Percentiles rank a stretch among this genome's conserved stretches.
Conservation (phyloP, 2,329 filamentous ascomycete genomes). For the Alternaria consortialis region DNA sequence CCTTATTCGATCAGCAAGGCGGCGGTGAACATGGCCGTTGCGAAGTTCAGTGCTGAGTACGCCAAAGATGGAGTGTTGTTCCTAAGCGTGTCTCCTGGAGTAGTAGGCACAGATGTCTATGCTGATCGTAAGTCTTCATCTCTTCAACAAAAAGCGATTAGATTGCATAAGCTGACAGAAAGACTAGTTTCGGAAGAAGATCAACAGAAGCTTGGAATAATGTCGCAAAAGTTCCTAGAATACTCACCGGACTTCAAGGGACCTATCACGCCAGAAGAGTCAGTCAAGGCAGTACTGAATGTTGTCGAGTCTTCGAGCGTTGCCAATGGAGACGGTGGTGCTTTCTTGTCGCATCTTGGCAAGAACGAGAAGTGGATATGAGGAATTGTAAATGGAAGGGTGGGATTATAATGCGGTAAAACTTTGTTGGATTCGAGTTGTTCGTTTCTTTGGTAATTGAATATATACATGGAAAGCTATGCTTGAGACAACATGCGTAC, state of each 20-base stretch:
- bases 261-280: slow-evolving; percentile 15
- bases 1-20: slow-evolving; percentile 54
- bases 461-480: neutral
- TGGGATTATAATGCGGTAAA: neutral
- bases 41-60: slow-evolving; percentile 53
- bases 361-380: slow-evolving; percentile 24
- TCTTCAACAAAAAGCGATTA: neutral
- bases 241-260: slow-evolving; percentile 30
- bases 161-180: neutral
- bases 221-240: slow-evolving; percentile 3
- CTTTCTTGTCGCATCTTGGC: slow-evolving; percentile 28
- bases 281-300: slow-evolving; percentile 16
- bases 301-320: slow-evolving; percentile 23
- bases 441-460: neutral
- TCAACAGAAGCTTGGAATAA: neutral
- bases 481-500: neutral
- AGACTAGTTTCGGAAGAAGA: slow-evolving; percentile 11
- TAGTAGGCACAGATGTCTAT: slow-evolving; percentile 28
- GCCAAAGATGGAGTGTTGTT: slow-evolving; percentile 35
- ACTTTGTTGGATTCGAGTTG: neutral
- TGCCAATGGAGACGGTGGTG: slow-evolving; percentile 23
- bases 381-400: neutral
- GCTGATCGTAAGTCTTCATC: slow-evolving; percentile 13
- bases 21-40: slow-evolving; percentile 53
- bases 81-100: slow-evolving; percentile 30